Percentiles rank a stretch among this genome's conserved stretches.
These are phyloP conservation scores for Lactarius sp. DNA, from an alignment of 768 basidiomycete genomes.

Conservation along the genomic window DNA sequence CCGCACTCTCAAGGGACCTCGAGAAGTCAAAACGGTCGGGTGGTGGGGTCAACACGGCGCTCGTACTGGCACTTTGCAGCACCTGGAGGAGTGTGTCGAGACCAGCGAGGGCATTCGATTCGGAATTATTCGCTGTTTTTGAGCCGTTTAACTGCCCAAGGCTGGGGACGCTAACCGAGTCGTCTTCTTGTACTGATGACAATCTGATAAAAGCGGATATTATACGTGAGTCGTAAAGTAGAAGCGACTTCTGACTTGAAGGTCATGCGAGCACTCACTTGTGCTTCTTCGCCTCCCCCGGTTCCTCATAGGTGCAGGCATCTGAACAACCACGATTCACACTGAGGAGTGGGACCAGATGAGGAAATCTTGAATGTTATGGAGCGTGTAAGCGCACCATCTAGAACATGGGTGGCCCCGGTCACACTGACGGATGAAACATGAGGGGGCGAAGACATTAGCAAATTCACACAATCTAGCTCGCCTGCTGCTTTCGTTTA, in stretches of 20 bases:
- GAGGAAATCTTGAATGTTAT: not conserved
- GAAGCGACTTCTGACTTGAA: not conserved
- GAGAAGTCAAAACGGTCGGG: conserved; percentile 3
- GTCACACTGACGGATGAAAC: conserved; percentile 23
- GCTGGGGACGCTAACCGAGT: conserved; percentile 1
- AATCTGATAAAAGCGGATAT: too few relatives aligned
- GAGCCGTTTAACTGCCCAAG: conserved; percentile 10
- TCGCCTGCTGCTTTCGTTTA: conserved; percentile 28
- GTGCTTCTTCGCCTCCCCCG: conserved; percentile 15
- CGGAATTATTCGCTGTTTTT: conserved; percentile 8
- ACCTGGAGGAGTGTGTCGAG: conserved; percentile 27
- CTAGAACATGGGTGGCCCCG: conserved; percentile 28
- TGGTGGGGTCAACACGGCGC: not conserved
- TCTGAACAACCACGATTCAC: conserved; percentile 24
- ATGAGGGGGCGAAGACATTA: not conserved
- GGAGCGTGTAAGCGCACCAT: conserved; percentile 21
- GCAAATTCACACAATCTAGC: not conserved
- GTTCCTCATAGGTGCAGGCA: conserved; percentile 26
- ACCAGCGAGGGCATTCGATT: conserved; percentile 19
- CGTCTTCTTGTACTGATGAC: not conserved
- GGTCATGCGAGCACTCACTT: conserved; percentile 14
- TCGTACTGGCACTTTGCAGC: conserved; percentile 16
- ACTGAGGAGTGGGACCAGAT: conserved; percentile 5
- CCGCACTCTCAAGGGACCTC: conserved; percentile 18
- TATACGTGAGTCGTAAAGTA: not conserved